Percentiles rank a stretch among this genome's conserved stretches.
Evolutionary conservation across 2,329 filamentous ascomycete species (phyloP).

Genomic region (Exserohilum turcica): DNA sequence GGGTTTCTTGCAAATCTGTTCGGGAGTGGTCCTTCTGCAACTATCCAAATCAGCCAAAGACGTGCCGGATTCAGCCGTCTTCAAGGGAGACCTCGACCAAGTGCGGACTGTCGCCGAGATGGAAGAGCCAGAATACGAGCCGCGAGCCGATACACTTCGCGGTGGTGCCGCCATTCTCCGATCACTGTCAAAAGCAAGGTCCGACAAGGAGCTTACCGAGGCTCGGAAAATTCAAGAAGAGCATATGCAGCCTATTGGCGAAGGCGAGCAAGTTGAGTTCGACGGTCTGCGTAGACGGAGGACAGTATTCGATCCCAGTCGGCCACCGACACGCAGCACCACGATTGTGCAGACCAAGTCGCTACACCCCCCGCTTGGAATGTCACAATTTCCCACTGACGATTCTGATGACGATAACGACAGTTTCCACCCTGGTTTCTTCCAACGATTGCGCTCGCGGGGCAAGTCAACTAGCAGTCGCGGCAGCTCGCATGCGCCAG

Average conservation of each 20-base stretch:
- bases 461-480: slow-evolving; percentile 43
- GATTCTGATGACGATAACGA: slow-evolving; percentile 52
- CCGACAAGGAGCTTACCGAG: slow-evolving; percentile 80
- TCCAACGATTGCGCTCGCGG: slow-evolving; percentile 42
- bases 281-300: slow-evolving; percentile 82
- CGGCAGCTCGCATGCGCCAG: slow-evolving; percentile 19
- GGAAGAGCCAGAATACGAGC: slow-evolving; percentile 93
- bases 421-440: slow-evolving; percentile 57
- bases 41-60: slow-evolving; percentile 99
- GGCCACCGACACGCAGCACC: slow-evolving; percentile 30
- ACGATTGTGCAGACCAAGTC: slow-evolving; percentile 56
- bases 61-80: slow-evolving; percentile 89
- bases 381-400: slow-evolving; percentile 79
- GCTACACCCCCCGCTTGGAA: slow-evolving; percentile 78
- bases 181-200: slow-evolving; percentile 74
- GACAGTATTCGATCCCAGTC: slow-evolving; percentile 58
- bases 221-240: slow-evolving; percentile 79
- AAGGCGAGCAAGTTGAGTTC: slow-evolving; percentile 85
- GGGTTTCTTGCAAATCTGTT: slow-evolving; percentile 92
- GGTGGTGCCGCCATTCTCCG: slow-evolving; percentile 87
- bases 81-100: slow-evolving; percentile 91
- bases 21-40: slow-evolving; percentile 88
- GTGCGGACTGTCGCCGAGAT: slow-evolving; percentile 94
- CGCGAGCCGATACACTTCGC: slow-evolving; percentile 93
- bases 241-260: slow-evolving; percentile 76